A percentile compares a stretch with the other conserved stretches of the same genome.
Conservation (phyloP, 352 stramenopile species). For the Phytopythium delawarense region DNA sequence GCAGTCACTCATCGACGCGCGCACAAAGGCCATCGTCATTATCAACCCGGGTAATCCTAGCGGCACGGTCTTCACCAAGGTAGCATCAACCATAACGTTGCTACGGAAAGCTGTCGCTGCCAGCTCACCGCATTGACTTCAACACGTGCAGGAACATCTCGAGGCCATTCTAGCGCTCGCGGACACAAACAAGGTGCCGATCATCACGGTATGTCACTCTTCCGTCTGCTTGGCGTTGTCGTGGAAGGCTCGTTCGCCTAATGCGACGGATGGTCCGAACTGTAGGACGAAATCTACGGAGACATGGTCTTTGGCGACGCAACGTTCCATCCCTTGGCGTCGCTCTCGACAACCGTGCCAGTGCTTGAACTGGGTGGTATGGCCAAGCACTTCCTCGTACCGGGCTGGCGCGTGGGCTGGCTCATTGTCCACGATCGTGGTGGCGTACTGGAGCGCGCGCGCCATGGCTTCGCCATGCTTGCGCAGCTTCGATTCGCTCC, state of each 20-base stretch:
- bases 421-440: slow-evolving; percentile 92
- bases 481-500: slow-evolving; percentile 91
- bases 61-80: slow-evolving; percentile 91
- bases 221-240: background rate
- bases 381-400: slow-evolving; percentile 96
- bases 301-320: slow-evolving; percentile 78
- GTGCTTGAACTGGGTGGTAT: slow-evolving; percentile 81
- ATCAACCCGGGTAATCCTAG: slow-evolving; percentile 97
- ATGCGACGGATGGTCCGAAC: background rate
- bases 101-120: background rate
- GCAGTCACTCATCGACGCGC: slow-evolving; percentile 63
- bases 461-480: slow-evolving; percentile 87
- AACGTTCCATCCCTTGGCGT: slow-evolving; percentile 80
- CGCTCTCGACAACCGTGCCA: slow-evolving; percentile 77
- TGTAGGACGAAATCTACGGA: slow-evolving; percentile 78
- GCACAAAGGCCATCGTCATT: slow-evolving; percentile 83
- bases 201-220: slow-evolving; percentile 83
- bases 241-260: too few species aligned
- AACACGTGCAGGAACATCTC: slow-evolving; percentile 35
- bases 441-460: slow-evolving; percentile 70
- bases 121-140: background rate
- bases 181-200: slow-evolving; percentile 85
- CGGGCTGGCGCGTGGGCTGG: slow-evolving; percentile 95
- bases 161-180: slow-evolving; percentile 71
- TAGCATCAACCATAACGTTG: slow-evolving; percentile 5